Evolutionary conservation across 2,329 filamentous ascomycete species (phyloP).

Genomic region (Ramularia endophylla): DNA sequence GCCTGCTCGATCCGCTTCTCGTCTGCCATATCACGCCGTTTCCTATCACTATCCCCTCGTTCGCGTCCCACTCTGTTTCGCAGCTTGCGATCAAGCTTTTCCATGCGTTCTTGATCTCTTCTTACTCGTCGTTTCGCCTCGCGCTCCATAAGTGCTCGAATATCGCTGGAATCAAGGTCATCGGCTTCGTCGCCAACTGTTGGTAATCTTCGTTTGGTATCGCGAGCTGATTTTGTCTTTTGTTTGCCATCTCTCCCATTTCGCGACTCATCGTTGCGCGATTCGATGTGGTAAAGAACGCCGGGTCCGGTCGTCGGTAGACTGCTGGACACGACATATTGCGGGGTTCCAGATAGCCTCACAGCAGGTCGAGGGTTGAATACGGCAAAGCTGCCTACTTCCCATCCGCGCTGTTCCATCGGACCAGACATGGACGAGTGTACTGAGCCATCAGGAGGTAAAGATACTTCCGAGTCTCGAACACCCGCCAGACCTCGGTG

Average conservation of each 20-base stretch:
- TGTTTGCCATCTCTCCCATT: constrained; percentile 6
- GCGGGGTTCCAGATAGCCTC: constrained; percentile 62
- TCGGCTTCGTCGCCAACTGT: constrained; percentile 68
- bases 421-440: constrained; percentile 70
- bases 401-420: constrained; percentile 71
- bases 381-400: constrained; percentile 65
- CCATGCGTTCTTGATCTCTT: constrained; percentile 62
- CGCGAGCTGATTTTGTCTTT: constrained; percentile 19
- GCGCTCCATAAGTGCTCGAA: constrained; percentile 85
- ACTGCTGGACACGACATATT: constrained; percentile 43
- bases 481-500: constrained; percentile 54
- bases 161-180: constrained; percentile 73
- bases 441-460: constrained; percentile 68
- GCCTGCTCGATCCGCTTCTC: constrained; percentile 35
- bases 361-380: constrained; percentile 81
- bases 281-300: constrained; percentile 19
- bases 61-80: constrained; percentile 60
- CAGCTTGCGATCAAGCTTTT: constrained; percentile 60
- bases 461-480: constrained; percentile 60
- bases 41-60: constrained; percentile 31
- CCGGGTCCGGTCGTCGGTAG: constrained; percentile 15
- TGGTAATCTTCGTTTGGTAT: constrained; percentile 47
- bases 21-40: constrained; percentile 40
- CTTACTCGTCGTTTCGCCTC: constrained; percentile 75
- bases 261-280: constrained; percentile 4